A percentile compares a stretch with the other conserved stretches of the same genome.
phyloP scores from a whole-genome alignment of 257 asterid species.

The Paraleonurus japonicus region DNA sequence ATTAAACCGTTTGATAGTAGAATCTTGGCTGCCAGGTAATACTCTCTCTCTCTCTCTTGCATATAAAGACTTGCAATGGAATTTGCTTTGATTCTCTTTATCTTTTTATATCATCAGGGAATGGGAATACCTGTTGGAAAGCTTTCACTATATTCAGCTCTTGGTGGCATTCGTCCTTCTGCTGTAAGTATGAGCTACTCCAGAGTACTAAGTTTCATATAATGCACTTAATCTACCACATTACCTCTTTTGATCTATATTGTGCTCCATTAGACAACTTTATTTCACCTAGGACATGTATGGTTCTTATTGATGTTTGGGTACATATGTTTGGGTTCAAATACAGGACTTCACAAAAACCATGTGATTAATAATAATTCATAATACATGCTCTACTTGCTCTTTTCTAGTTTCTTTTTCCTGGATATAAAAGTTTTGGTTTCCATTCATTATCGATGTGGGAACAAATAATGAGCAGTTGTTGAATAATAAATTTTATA shows the following conservation, averaged over 20 bases:
- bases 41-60: neutral
- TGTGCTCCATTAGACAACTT: no score
- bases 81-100: conserved; percentile 6
- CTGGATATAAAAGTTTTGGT: neutral
- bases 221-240: neutral
- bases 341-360: neutral
- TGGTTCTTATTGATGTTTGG: neutral
- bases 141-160: conserved; percentile 92
- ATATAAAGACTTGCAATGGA: no score
- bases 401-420: conserved; percentile 3
- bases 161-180: conserved; percentile 98
- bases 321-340: neutral
- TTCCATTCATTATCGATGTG: conserved; percentile 1
- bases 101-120: conserved; percentile 55
- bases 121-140: conserved; percentile 99
- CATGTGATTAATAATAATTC: neutral
- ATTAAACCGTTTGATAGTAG: conserved; percentile 23
- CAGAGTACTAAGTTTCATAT: neutral
- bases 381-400: conserved; percentile 5
- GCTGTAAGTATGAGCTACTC: conserved; percentile 47
- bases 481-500: no score
- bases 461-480: no score
- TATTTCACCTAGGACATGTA: neutral
- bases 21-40: conserved; percentile 98
- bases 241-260: neutral